Percentiles rank a stretch among this genome's conserved stretches.
These are phyloP conservation scores for Ustilago vetiveriae DNA, from an alignment of 1,284 basidiomycete species.

Conservation along the genomic window DNA sequence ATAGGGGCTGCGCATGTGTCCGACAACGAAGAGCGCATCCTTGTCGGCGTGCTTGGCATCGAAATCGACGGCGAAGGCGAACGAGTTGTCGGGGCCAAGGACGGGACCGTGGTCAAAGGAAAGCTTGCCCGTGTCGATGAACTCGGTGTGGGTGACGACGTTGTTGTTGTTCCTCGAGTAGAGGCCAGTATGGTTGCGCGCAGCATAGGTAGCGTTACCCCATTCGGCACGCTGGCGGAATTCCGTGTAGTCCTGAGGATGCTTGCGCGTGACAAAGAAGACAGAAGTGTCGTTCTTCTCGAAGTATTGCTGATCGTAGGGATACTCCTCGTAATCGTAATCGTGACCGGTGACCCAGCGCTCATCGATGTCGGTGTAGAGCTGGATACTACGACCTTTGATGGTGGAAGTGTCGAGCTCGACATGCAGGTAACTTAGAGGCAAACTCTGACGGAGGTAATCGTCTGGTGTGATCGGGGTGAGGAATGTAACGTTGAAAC, in stretches of 20 bases:
- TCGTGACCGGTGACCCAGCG: slow-evolving; percentile 64
- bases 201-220: slow-evolving; percentile 61
- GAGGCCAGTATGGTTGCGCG: slow-evolving; percentile 52
- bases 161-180: slow-evolving; percentile 62
- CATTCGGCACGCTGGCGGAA: slow-evolving; percentile 65
- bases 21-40: slow-evolving; percentile 59
- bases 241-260: slow-evolving; percentile 60
- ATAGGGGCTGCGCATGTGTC: slow-evolving; percentile 58
- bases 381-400: slow-evolving; percentile 47
- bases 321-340: slow-evolving; percentile 56
- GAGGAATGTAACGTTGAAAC: slow-evolving; percentile 63
- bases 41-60: slow-evolving; percentile 45
- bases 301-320: slow-evolving; percentile 49
- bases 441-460: slow-evolving; percentile 61
- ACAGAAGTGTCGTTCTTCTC: slow-evolving; percentile 46
- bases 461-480: slow-evolving; percentile 62
- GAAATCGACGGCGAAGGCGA: slow-evolving; percentile 61
- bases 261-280: slow-evolving; percentile 55
- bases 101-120: slow-evolving; percentile 54
- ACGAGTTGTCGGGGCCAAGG: slow-evolving; percentile 61
- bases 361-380: slow-evolving; percentile 61
- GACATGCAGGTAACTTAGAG: slow-evolving; percentile 63
- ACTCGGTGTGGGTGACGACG: slow-evolving; percentile 56
- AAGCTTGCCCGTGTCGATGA: slow-evolving; percentile 53
- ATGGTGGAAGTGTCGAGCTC: slow-evolving; percentile 47